Conservation (phyloP, 2,329 filamentous ascomycete species). For the Alternaria tenuissima region DNA sequence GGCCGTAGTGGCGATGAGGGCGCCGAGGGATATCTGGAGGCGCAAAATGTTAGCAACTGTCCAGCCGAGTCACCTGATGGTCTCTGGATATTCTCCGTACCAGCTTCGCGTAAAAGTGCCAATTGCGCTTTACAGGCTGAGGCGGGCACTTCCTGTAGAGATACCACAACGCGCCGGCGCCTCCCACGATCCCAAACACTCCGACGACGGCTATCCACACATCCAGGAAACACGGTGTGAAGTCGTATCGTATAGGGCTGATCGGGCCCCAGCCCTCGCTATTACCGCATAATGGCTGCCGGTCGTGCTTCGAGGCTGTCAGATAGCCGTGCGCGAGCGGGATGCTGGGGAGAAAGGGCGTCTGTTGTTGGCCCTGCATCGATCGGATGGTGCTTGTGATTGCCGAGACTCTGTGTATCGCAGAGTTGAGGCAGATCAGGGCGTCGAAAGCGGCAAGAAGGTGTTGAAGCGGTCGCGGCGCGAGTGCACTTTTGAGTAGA, state of each 20-base stretch:
- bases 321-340: conserved; percentile 62
- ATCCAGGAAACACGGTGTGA: conserved; percentile 97
- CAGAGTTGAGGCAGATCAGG: conserved; percentile 28
- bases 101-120: conserved; percentile 93
- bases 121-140: conserved; percentile 77
- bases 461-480: conserved; percentile 9
- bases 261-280: conserved; percentile 94
- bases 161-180: conserved; percentile 80
- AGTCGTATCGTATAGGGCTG: conserved; percentile 86
- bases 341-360: conserved; percentile 42
- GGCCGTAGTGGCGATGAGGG: conserved; percentile 72
- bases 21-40: conserved; percentile 67
- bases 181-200: conserved; percentile 78
- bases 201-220: conserved; percentile 84
- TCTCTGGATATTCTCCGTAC: conserved; percentile 56
- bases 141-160: conserved; percentile 74
- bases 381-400: conserved; percentile 30
- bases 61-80: neutral
- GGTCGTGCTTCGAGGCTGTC: conserved; percentile 51
- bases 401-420: conserved; percentile 35
- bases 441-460: conserved; percentile 21
- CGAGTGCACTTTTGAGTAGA: conserved; percentile 17
- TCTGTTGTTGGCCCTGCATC: conserved; percentile 51
- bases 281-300: conserved; percentile 85
- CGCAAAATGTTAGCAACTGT: conserved; percentile 18